phyloP scores from a whole-genome alignment of 176 grass and related monocot species.

The Rhynchospora breviuscula region DNA sequence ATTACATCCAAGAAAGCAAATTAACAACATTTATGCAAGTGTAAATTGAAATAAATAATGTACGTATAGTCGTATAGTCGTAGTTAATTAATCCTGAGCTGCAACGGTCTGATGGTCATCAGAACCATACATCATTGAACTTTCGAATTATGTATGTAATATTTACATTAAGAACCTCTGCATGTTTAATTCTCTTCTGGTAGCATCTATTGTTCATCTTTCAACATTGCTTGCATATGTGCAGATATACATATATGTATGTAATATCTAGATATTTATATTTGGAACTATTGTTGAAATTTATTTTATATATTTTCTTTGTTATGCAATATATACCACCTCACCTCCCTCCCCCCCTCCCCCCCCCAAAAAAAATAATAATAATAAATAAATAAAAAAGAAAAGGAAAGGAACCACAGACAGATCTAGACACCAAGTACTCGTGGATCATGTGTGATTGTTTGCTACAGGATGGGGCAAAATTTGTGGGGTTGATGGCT shows the following conservation, averaged over 20 bases:
- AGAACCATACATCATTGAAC: neutral
- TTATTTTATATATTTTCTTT: neutral
- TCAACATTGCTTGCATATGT: neutral
- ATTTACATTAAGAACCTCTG: neutral
- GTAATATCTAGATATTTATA: no score
- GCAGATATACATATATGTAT: no score
- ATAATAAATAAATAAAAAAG: no score
- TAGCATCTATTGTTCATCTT: neutral
- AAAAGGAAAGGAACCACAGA: no score
- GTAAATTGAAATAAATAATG: neutral
- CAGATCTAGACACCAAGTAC: neutral
- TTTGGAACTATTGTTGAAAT: neutral
- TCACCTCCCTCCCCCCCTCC: neutral
- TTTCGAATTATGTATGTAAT: constrained; percentile 15
- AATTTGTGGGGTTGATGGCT: neutral
- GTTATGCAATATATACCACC: neutral
- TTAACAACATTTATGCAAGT: neutral
- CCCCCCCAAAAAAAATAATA: no score
- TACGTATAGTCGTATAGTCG: neutral
- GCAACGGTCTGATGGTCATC: constrained; percentile 15
- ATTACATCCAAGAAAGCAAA: neutral
- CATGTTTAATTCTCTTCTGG: neutral
- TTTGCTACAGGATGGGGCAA: neutral
- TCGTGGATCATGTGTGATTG: constrained; percentile 6
- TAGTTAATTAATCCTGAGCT: neutral